Conservation (phyloP, 164 flowering plant genomes). For the Nymphaea thermarum region DNA sequence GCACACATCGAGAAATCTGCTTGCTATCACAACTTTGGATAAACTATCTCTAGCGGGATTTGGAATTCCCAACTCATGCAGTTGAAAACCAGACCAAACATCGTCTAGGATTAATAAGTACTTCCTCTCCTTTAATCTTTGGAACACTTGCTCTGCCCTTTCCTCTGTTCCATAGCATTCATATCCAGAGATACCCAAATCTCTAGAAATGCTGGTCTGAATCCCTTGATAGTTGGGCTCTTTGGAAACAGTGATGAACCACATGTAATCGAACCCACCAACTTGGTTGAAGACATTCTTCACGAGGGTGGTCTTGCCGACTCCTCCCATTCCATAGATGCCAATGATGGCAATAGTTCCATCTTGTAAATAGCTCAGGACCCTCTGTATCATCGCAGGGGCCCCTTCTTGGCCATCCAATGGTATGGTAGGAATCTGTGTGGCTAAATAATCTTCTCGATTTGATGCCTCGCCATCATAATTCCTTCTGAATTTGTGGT, state of each 20-base stretch:
- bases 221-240: not conserved
- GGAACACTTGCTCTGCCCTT: not conserved
- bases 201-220: not conserved
- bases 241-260: conserved; percentile 7
- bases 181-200: not conserved
- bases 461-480: not conserved
- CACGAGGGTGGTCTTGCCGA: conserved; percentile 11
- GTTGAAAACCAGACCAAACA: conserved; percentile 1
- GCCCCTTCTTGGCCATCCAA: not conserved
- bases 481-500: not conserved
- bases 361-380: not conserved
- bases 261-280: not conserved
- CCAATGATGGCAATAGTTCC: conserved; percentile 3
- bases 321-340: conserved; percentile 13
- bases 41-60: not conserved
- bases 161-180: not conserved
- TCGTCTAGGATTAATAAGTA: conserved; percentile 8
- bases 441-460: not conserved
- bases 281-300: conserved; percentile 7
- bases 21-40: conserved; percentile 5
- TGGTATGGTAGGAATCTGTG: not conserved
- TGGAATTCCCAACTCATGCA: conserved; percentile 6
- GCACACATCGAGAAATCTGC: conserved; percentile 6
- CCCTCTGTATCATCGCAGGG: not conserved
- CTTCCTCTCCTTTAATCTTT: conserved; percentile 1